These are phyloP conservation scores for Glycine latifolia DNA, from an alignment of 306 rosid species.

Conservation along the genomic window DNA sequence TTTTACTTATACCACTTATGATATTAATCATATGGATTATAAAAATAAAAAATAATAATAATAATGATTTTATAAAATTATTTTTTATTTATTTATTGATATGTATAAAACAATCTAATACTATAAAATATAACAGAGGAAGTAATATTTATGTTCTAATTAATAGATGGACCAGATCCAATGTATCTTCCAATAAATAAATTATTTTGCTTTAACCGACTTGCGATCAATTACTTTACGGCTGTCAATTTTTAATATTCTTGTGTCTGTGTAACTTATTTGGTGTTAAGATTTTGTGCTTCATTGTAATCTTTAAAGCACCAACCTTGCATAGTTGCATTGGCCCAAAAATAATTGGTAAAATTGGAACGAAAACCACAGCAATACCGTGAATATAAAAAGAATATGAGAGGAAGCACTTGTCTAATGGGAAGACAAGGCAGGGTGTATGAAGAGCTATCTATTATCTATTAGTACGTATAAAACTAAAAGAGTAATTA, in stretches of 20 bases:
- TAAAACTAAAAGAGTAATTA: too few species aligned
- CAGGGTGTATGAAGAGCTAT: conserved; percentile 10
- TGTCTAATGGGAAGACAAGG: conserved; percentile 40
- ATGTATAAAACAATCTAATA: too few species aligned
- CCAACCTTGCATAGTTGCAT: background rate
- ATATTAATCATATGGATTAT: too few species aligned
- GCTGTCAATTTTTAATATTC: conserved; percentile 36
- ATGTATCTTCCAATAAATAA: background rate
- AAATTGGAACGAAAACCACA: background rate
- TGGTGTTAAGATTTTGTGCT: conserved; percentile 25
- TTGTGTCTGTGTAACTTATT: conserved; percentile 8
- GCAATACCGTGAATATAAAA: conserved; percentile 25
- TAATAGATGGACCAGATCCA: background rate
- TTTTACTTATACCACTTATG: too few species aligned
- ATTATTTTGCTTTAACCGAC: background rate
- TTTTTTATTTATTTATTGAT: too few species aligned
- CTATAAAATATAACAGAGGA: too few species aligned
- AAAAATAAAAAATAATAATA: too few species aligned
- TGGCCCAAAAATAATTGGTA: conserved; percentile 12
- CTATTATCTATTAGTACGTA: too few species aligned
- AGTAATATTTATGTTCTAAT: background rate
- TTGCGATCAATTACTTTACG: conserved; percentile 12
- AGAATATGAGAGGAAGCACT: conserved; percentile 43
- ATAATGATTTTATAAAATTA: too few species aligned
- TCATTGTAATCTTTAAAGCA: conserved; percentile 28